phyloP scores from a whole-genome alignment of 2,329 filamentous ascomycete species.

The Cladosporium sp. region DNA sequence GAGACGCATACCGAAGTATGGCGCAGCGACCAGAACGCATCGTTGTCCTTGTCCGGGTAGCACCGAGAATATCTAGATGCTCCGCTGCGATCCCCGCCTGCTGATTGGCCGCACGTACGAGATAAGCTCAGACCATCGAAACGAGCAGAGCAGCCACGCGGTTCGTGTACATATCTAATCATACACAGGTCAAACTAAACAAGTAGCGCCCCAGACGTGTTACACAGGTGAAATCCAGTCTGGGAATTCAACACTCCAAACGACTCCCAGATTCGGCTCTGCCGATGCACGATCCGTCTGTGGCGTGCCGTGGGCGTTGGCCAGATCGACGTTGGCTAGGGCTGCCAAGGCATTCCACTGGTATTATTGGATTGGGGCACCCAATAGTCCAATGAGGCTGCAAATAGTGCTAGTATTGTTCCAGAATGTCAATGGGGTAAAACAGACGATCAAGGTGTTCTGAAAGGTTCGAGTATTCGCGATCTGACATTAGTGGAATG shows the following conservation, averaged over 20 bases:
- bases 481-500: too few species aligned
- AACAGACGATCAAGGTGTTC: not conserved
- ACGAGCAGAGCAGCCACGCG: not conserved
- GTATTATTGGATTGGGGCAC: not conserved
- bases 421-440: not conserved
- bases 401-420: not conserved
- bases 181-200: not conserved
- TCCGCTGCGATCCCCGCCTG: not conserved
- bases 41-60: constrained; percentile 1
- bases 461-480: not conserved
- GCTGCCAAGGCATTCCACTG: not conserved
- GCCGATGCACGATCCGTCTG: not conserved
- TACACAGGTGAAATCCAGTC: not conserved
- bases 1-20: not conserved
- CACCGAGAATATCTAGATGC: not conserved
- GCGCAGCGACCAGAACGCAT: not conserved
- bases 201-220: not conserved
- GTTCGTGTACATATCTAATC: not conserved
- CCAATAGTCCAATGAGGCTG: not conserved
- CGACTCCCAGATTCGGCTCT: not conserved
- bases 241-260: not conserved
- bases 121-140: not conserved
- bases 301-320: not conserved
- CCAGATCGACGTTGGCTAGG: not conserved
- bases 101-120: constrained; percentile 7